Percentiles rank a stretch among this genome's conserved stretches.
Evolutionary conservation across 352 stramenopile genomes (phyloP).

Genomic region (Plasmopara halstedii): DNA sequence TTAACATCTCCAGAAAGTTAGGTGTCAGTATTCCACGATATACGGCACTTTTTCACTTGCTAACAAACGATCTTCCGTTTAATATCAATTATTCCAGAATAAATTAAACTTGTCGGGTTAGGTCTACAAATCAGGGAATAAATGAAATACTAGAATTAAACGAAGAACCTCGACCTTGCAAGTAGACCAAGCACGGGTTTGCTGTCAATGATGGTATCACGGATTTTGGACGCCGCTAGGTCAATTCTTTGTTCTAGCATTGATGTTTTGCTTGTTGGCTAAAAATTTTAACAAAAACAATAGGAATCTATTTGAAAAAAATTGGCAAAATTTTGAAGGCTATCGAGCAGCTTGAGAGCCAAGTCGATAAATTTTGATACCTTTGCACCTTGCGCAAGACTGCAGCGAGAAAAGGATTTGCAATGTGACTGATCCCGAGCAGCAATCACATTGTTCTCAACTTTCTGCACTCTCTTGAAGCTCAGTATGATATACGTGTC

Average conservation of each 20-base stretch:
- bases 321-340: constrained; percentile 28
- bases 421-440: not conserved
- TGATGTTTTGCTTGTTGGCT: too few species aligned
- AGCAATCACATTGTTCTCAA: too few species aligned
- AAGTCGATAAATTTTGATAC: constrained; percentile 2
- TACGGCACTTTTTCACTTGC: too few species aligned
- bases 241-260: too few species aligned
- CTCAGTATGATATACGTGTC: constrained; percentile 21
- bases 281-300: too few species aligned
- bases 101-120: constrained; percentile 1
- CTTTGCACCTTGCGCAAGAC: not conserved
- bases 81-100: too few species aligned
- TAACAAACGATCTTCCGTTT: too few species aligned
- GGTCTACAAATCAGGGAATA: constrained; percentile 8
- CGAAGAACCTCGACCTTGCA: not conserved
- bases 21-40: constrained; percentile 1
- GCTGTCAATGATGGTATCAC: constrained; percentile 33
- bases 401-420: too few species aligned
- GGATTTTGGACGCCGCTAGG: constrained; percentile 33
- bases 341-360: constrained; percentile 30
- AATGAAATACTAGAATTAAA: constrained; percentile 15
- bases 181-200: constrained; percentile 3
- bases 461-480: not conserved
- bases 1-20: constrained; percentile 48
- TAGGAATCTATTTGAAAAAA: constrained; percentile 17